phyloP scores from a whole-genome alignment of 768 basidiomycete genomes.

The Lentinula guzmanii region DNA sequence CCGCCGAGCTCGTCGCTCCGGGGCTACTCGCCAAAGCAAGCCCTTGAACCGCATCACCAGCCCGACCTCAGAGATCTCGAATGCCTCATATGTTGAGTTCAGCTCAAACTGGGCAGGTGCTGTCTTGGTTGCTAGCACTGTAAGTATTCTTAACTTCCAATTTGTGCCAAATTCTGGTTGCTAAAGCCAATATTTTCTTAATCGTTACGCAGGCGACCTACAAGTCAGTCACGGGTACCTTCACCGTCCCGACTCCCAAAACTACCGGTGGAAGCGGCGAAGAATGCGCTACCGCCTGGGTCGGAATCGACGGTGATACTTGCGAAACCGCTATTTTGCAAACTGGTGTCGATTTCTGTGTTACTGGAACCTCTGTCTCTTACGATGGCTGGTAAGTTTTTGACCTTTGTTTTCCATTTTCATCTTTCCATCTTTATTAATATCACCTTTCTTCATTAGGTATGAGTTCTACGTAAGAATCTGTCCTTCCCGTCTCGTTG shows the following conservation, averaged over 20 bases:
- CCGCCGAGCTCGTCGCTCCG: conserved; percentile 2
- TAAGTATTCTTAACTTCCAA: not conserved
- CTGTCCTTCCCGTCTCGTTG: not conserved
- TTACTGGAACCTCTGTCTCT: not conserved
- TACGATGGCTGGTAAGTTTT: conserved; percentile 1
- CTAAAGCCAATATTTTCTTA: not conserved
- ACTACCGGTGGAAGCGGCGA: not conserved
- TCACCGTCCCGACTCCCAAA: conserved; percentile 6
- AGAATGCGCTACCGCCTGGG: conserved; percentile 8
- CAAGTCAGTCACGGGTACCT: conserved; percentile 7
- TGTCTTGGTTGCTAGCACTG: conserved; percentile 3
- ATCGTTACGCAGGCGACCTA: not conserved
- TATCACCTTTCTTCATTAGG: not conserved
- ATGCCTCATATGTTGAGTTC: conserved; percentile 3
- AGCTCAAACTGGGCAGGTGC: conserved; percentile 6
- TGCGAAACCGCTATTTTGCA: conserved; percentile 5
- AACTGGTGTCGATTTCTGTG: conserved; percentile 8
- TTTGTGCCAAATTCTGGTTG: not conserved
- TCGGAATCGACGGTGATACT: conserved; percentile 10
- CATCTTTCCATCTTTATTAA: not conserved
- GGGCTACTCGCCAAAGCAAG: not conserved
- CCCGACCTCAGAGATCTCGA: not conserved
- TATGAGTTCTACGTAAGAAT: conserved; percentile 1
- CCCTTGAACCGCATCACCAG: conserved; percentile 2
- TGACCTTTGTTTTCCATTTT: not conserved